These are phyloP conservation scores for Penicillium paradoxum DNA, from an alignment of 495 filamentous ascomycete species.

Conservation along the genomic window DNA sequence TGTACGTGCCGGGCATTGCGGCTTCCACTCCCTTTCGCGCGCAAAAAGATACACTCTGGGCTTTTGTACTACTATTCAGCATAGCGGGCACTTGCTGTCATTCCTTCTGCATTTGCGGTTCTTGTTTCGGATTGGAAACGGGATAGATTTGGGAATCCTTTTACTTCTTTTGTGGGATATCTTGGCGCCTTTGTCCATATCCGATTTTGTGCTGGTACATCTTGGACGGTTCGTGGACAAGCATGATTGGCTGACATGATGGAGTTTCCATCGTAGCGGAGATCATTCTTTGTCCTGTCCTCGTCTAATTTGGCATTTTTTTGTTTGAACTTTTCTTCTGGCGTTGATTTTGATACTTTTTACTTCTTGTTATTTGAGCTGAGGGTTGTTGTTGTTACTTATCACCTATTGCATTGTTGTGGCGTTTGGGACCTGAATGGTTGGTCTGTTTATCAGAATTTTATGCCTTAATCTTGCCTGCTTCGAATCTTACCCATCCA, in stretches of 20 bases:
- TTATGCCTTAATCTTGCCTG: background rate
- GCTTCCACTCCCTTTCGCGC: slow-evolving; percentile 34
- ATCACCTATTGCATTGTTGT: slow-evolving; percentile 23
- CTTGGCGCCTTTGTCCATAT: slow-evolving; percentile 13
- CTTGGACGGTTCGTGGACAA: background rate
- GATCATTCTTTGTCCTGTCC: background rate
- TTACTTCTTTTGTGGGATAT: slow-evolving; percentile 12
- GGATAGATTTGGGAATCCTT: slow-evolving; percentile 11
- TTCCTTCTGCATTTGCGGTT: slow-evolving; percentile 43
- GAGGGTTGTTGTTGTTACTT: slow-evolving; percentile 15
- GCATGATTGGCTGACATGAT: background rate
- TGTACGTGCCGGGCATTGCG: slow-evolving; percentile 34
- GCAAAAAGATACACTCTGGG: slow-evolving; percentile 18
- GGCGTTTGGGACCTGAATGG: slow-evolving; percentile 22
- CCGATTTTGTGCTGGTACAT: background rate
- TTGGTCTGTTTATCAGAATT: background rate
- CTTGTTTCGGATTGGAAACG: slow-evolving; percentile 28
- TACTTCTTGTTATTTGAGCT: slow-evolving; percentile 16
- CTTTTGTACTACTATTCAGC: slow-evolving; percentile 39
- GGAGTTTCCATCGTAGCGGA: background rate
- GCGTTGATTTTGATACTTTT: slow-evolving; percentile 14
- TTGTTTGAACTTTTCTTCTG: slow-evolving; percentile 1
- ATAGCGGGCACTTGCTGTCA: slow-evolving; percentile 44
- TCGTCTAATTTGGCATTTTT: background rate
- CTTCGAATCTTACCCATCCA: background rate